Base-by-base conservation (phyloP, 192 early-diverging fungal species). In the Dispira simplex region DNA sequence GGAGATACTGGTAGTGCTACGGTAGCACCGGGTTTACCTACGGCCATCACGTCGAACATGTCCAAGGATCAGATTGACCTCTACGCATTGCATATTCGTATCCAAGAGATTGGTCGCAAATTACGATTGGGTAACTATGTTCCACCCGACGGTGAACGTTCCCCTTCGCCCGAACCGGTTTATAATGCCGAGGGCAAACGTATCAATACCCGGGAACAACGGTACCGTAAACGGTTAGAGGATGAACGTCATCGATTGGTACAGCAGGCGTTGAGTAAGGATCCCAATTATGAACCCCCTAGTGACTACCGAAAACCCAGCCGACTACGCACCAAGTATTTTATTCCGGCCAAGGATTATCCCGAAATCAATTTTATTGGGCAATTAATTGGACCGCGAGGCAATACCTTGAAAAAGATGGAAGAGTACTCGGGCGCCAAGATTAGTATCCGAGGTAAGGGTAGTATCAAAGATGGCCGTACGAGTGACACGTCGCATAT, bases 361-460 rank as follows among this genome's bases (percentile, higher is more conserved):
- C 96, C 96, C 6, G 91, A 95, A 27, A 91, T 98, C 43, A 97
- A 97, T 70, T 98, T 98, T 73, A 97, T 98, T 71, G 96, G 96
- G 39, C 80, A 93, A 44, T 76, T 98, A 63, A 91, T 97, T 67
- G 95, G 93, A 16, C 96, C 96, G 23, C 93, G 96, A 58, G 96
- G 96, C 60, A 90, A 94, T 57, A 97, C 96, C 8, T 74, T 98
- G 43, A 97, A 97, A 67, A 91, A 92, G 67, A 93, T 98, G 79
- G 92, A 97, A 69, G 66, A 85, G 1, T 93, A 95, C 14, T 91
- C 92, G 12, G 93, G 94, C 0, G 86, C 89, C 46, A 97, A 97
- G 68, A 94, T 98, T 64, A 91, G 88, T 68, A 98, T 98, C 71
- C 88, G 96, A 57, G 96, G 96, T 45, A 80, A 83, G 46, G 96